Evolutionary conservation across 495 filamentous ascomycete genomes (phyloP).

Genomic region (Tuber indicum): DNA sequence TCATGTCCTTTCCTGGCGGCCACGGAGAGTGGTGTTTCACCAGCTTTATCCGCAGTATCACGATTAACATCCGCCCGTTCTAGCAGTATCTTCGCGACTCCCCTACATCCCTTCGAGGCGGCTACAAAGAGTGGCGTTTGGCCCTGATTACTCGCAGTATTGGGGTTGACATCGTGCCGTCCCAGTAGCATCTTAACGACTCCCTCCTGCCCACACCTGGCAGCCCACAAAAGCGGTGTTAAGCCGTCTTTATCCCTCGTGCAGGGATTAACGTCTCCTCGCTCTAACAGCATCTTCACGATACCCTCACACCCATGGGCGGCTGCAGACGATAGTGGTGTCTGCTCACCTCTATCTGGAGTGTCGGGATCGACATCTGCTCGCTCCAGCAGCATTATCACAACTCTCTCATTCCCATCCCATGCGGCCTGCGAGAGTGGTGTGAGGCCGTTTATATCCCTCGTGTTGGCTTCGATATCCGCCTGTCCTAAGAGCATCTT

Average conservation of each 20-base stretch:
- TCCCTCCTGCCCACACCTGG: not conserved
- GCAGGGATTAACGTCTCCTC: not conserved
- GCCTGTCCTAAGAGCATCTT: not conserved
- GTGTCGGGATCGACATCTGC: too few relatives aligned
- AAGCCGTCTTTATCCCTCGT: not conserved
- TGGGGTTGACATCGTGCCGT: not conserved
- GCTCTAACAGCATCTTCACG: not conserved
- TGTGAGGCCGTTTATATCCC: not conserved
- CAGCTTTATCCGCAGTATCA: not conserved
- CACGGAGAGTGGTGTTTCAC: not conserved
- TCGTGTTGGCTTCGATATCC: not conserved
- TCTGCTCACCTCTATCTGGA: too few relatives aligned
- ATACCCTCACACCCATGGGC: too few relatives aligned
- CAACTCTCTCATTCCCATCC: not conserved
- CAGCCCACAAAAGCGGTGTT: not conserved
- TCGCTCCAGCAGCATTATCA: too few relatives aligned
- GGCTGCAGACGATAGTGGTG: too few relatives aligned
- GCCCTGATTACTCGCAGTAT: not conserved
- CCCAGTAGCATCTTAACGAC: not conserved
- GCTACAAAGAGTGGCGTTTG: not conserved
- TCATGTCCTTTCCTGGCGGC: not conserved
- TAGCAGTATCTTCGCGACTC: not conserved
- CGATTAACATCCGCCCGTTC: not conserved
- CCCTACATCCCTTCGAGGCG: not conserved
- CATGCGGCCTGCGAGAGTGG: not conserved